Base-by-base conservation (phyloP, 139 green algal genomes). In the Mychonastes homosphaera region DNA sequence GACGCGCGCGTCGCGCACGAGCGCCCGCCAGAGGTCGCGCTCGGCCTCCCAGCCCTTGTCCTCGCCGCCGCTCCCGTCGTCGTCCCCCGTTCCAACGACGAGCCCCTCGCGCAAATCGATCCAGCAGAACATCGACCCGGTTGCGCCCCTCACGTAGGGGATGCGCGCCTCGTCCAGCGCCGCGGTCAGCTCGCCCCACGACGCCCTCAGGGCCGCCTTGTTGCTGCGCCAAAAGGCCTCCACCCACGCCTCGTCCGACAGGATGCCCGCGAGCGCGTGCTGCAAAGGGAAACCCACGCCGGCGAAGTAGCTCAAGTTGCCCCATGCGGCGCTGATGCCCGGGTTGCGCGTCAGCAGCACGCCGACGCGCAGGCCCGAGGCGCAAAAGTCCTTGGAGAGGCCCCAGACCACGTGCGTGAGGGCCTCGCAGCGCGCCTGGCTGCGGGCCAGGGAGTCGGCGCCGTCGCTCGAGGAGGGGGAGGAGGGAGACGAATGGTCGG, bases 81-180 rank as follows among this genome's bases (percentile, higher is more conserved):
- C 24, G 40, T n/a, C 3, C 23, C 21, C 38, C 18, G 1, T 3
- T 18, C 45, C 10, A 23, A 6, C 49, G 9, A 19, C 21, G 8
- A 69, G 52, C 8, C 49, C 63, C 41, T 35, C 54, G 2, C 70
- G 54, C 27, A 91, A 62, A 64, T 91, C 84, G 6, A 89, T 10
- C 83, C 81, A 91, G 12, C 75, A 58, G 63, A 91, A 91, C 67
- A 91, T 88, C 38, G 70, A n/a, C n/a, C n/a, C 79, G 8, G 58
- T 69, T 18, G 56, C 47, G 0, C 79, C 77, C 13, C 49, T 45
- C 2, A 62, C 27, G 63, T 80, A 84, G 0, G 73, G 64, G 52
- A 91, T 81, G 30, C 58, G 58, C 27, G 67, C 81, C 29, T 47
- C 51, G 23, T 56, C 33, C 35, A 86, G 64, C 2, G 64, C 67